Conservation (phyloP, 2,329 filamentous ascomycete species). For the Orbilia javanica region DNA sequence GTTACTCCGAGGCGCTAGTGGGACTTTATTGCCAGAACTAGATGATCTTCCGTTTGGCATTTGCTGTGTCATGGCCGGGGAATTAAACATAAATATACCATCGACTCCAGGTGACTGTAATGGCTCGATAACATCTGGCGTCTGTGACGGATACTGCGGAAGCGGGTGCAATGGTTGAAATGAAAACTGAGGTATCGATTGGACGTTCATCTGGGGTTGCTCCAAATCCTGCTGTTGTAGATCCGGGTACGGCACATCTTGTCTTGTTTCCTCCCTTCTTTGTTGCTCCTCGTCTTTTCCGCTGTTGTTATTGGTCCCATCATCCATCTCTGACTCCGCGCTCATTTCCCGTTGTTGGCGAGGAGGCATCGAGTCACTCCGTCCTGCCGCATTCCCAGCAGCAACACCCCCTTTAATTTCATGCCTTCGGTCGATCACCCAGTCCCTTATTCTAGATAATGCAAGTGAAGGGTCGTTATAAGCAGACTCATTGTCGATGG, state of each 20-base stretch:
- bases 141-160: conserved; percentile 50
- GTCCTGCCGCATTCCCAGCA: neutral
- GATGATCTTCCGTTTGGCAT: conserved; percentile 23
- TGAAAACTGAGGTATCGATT: conserved; percentile 36
- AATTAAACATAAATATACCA: conserved; percentile 54
- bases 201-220: conserved; percentile 7
- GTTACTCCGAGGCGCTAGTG: conserved; percentile 16
- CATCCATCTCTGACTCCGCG: conserved; percentile 48
- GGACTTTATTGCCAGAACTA: conserved; percentile 27
- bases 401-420: conserved; percentile 36
- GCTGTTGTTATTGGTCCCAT: conserved; percentile 2
- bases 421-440: conserved; percentile 55
- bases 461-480: conserved; percentile 52
- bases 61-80: conserved; percentile 9
- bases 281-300: conserved; percentile 40
- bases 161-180: conserved; percentile 39
- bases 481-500: conserved; percentile 53
- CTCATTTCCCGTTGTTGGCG: conserved; percentile 55
- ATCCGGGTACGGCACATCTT: conserved; percentile 20
- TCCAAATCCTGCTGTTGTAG: conserved; percentile 22
- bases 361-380: conserved; percentile 33
- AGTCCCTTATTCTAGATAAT: conserved; percentile 57
- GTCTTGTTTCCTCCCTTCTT: conserved; percentile 22
- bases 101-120: conserved; percentile 39
- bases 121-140: conserved; percentile 23